Percentiles rank a stretch among this genome's conserved stretches.
These are phyloP conservation scores for Chlorophyllum brunneum DNA, from an alignment of 768 basidiomycete species.

Conservation along the genomic window DNA sequence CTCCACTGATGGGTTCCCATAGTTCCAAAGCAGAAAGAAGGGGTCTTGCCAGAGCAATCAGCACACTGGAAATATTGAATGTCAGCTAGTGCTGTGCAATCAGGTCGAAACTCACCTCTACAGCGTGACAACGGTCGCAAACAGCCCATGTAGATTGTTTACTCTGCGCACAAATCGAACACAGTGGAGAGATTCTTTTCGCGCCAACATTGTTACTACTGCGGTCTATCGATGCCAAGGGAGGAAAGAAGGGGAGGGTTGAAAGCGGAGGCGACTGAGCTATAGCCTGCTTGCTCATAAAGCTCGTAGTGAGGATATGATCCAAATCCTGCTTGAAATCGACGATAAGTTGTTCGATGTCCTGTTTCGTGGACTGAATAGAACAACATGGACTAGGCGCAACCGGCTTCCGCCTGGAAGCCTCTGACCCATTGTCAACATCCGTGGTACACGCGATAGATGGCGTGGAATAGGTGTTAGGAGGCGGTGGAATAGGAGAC, in stretches of 20 bases:
- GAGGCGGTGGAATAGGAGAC: slow-evolving; percentile 31
- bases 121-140: slow-evolving; percentile 32
- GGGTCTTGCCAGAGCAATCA: slow-evolving; percentile 6
- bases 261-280: slow-evolving; percentile 9
- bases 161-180: slow-evolving; percentile 30
- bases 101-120: slow-evolving; percentile 28
- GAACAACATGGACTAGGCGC: slow-evolving; percentile 14
- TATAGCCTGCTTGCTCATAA: neutral
- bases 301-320: slow-evolving; percentile 7
- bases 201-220: slow-evolving; percentile 3
- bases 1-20: slow-evolving; percentile 7
- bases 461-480: slow-evolving; percentile 28
- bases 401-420: slow-evolving; percentile 20
- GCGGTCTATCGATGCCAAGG: slow-evolving; percentile 3
- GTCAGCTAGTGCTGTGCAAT: neutral
- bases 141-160: slow-evolving; percentile 29
- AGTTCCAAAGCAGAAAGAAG: slow-evolving; percentile 5
- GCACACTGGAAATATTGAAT: neutral
- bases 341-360: slow-evolving; percentile 19
- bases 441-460: slow-evolving; percentile 17
- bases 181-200: slow-evolving; percentile 15
- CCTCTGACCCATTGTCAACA: slow-evolving; percentile 15
- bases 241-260: slow-evolving; percentile 1
- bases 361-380: slow-evolving; percentile 19
- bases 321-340: slow-evolving; percentile 19